These are phyloP conservation scores for Blastosporella zonata DNA, from an alignment of 1,284 basidiomycete genomes.

Conservation along the genomic window DNA sequence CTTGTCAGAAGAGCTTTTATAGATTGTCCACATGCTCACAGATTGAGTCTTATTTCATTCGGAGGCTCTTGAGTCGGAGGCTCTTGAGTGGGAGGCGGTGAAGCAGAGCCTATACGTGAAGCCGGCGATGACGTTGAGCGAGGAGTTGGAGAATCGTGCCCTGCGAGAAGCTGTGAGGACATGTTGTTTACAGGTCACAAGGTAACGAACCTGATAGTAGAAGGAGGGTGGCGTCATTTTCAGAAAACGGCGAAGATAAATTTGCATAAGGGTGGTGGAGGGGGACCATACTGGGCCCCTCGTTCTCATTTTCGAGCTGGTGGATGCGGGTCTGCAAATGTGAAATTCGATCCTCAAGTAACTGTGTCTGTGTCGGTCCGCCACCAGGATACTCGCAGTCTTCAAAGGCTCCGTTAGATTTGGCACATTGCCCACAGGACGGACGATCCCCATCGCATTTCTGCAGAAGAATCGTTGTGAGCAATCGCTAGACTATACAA, in stretches of 20 bases:
- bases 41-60: conserved; percentile 9
- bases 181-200: not conserved
- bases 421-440: conserved; percentile 34
- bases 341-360: conserved; percentile 36
- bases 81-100: conserved; percentile 5
- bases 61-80: conserved; percentile 13
- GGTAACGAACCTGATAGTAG: conserved; percentile 6
- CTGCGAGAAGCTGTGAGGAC: not conserved
- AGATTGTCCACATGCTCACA: conserved; percentile 4
- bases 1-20: not conserved
- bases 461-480: conserved; percentile 19
- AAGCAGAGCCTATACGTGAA: conserved; percentile 13
- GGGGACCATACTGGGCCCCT: conserved; percentile 12
- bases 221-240: conserved; percentile 11
- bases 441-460: conserved; percentile 39
- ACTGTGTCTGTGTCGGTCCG: conserved; percentile 34
- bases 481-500: not conserved
- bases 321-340: conserved; percentile 35
- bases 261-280: conserved; percentile 28
- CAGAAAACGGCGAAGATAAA: not conserved
- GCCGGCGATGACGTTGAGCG: conserved; percentile 13
- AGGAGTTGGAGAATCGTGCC: not conserved
- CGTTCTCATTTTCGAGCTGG: conserved; percentile 29
- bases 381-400: conserved; percentile 38
- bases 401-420: conserved; percentile 30